Base-by-base conservation (phyloP, 2,329 filamentous ascomycete genomes). In the Aspergillus uvarum region DNA sequence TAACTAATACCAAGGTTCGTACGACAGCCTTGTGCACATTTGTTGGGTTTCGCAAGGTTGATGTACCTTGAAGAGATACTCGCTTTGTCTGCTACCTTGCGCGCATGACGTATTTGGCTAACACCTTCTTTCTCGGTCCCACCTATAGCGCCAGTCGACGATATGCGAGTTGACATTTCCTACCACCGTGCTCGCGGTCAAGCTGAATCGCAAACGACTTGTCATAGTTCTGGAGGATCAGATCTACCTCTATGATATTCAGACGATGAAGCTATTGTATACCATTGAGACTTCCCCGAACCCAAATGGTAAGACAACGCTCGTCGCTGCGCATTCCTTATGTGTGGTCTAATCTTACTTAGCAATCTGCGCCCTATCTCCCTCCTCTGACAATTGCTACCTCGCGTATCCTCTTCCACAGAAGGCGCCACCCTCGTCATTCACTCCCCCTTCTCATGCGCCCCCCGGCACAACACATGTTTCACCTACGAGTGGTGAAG, bases 91-190 rank as follows among this genome's bases (percentile, higher is more conserved):
- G 51, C 19, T 47, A n/a, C 29, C 44, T 47, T 22, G 32, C 48
- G 22, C 50, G n/a, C 24, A 8, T 53, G 50, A 32, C 48, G 50
- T 50, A 42, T 54, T 16, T 49, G 24, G 55, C 67, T 67, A 57
- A 67, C 62, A 24, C 38, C 47, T 42, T 56, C 42, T 47, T 38
- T 31, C 38, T 29, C 11, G 56, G n/a, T 53, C 42, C 42, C 29
- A 26, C 32, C 26, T 29, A 63, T 73, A 88, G 85, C 81, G 86
- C 65, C 84, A 88, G 76, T 88, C 94, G 47, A 91, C 96, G 61
- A 98, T 99, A 75, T 99, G 95, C 85, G 95, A 99, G 77, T 90
- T 99, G 73, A 98, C 94, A 3, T 99, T 99, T 70, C 94, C 94
- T 12, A 96, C 93, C n/a, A 92, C 93, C 53, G 92, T 99, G 11